phyloP scores from a whole-genome alignment of 306 rosid genomes.

The Citrullus mucosospermus region DNA sequence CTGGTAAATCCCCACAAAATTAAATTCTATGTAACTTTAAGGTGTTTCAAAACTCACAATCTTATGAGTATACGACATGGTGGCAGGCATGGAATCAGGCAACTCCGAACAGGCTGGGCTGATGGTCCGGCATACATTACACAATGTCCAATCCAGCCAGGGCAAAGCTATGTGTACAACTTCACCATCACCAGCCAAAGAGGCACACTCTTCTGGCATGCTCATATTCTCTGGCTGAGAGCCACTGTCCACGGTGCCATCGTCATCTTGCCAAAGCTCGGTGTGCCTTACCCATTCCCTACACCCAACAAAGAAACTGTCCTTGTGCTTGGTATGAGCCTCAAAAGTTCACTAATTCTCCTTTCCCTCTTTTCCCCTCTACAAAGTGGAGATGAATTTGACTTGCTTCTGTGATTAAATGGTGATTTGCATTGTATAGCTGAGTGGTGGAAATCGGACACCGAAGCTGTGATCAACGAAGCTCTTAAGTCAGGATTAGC shows the following conservation, averaged over 20 bases:
- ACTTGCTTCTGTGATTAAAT: not conserved
- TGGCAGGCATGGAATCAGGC: constrained; percentile 78
- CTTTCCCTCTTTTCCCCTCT: not conserved
- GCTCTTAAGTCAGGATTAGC: constrained; percentile 65
- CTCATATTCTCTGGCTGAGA: constrained; percentile 79
- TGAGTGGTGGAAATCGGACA: constrained; percentile 97
- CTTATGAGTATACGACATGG: not conserved
- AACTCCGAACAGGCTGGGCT: constrained; percentile 73
- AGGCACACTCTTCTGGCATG: constrained; percentile 90
- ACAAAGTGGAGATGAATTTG: not conserved
- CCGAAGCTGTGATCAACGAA: constrained; percentile 74
- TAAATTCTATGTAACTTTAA: not conserved
- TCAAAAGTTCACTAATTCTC: not conserved
- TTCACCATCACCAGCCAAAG: constrained; percentile 81
- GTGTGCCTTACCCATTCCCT: constrained; percentile 86
- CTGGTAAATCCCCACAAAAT: constrained; percentile 27
- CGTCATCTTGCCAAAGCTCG: constrained; percentile 72
- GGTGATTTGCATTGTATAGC: constrained; percentile 19
- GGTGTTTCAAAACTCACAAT: not conserved
- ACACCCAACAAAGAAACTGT: constrained; percentile 58
- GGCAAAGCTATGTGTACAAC: constrained; percentile 57
- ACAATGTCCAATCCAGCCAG: constrained; percentile 75
- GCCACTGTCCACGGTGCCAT: constrained; percentile 73
- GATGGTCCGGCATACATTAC: constrained; percentile 87
- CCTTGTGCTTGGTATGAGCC: constrained; percentile 43